phyloP scores from a whole-genome alignment of 2,329 filamentous ascomycete species.

The Cercospora sp. region DNA sequence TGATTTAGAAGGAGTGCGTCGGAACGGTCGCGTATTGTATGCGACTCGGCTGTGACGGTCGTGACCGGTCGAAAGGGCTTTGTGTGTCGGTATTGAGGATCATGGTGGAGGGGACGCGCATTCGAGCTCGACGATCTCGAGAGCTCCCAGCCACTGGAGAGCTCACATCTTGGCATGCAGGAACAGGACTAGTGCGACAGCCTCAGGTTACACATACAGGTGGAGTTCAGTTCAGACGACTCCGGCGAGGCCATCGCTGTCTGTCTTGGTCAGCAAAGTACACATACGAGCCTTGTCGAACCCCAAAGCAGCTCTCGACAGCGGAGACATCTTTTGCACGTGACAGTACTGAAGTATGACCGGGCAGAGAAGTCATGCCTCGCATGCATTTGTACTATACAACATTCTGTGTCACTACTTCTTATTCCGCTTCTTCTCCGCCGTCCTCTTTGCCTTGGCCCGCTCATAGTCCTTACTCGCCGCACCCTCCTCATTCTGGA shows the following conservation, averaged over 20 bases:
- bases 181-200: not conserved
- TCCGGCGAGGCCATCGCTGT: not conserved
- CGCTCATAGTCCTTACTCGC: conserved; percentile 25
- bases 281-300: not conserved
- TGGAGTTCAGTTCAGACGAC: not conserved
- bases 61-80: not conserved
- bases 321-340: too few species aligned
- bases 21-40: not conserved
- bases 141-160: not conserved
- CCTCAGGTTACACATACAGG: not conserved
- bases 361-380: not conserved
- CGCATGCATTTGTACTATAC: not conserved
- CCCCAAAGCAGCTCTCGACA: too few species aligned
- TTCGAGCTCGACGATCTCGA: not conserved
- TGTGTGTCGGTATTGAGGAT: not conserved
- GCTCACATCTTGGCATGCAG: not conserved
- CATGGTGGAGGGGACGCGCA: not conserved
- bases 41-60: not conserved
- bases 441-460: conserved; percentile 24
- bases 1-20: not conserved
- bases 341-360: not conserved
- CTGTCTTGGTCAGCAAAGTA: not conserved
- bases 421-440: conserved; percentile 20
- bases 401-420: not conserved
- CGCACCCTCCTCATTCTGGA: conserved; percentile 56